phyloP scores from a whole-genome alignment of 148 eudicot genomes.

The Silene uniflora region DNA sequence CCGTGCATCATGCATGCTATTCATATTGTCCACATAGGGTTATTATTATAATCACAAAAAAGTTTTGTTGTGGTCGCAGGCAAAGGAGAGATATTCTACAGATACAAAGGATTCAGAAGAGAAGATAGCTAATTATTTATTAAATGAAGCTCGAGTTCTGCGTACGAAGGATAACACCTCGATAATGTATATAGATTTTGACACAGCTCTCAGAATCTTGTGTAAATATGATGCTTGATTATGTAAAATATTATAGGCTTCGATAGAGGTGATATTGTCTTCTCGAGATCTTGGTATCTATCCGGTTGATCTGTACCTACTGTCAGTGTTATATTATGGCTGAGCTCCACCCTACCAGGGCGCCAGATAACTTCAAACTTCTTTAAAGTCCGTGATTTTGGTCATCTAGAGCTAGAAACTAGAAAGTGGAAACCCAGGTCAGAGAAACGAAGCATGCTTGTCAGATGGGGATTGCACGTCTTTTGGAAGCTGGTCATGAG shows the following conservation, averaged over 20 bases:
- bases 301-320: constrained; percentile 12
- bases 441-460: constrained; percentile 5
- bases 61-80: constrained; percentile 35
- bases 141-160: constrained; percentile 73
- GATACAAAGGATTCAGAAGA: constrained; percentile 50
- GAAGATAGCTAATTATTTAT: constrained; percentile 60
- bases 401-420: background rate
- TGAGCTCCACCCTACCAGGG: too few relatives aligned
- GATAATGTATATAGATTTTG: constrained; percentile 78
- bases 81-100: constrained; percentile 46
- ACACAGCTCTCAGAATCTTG: constrained; percentile 37
- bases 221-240: constrained; percentile 52
- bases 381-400: constrained; percentile 2
- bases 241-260: constrained; percentile 21
- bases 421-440: background rate
- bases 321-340: constrained; percentile 6
- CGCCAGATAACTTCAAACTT: constrained; percentile 10
- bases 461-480: background rate
- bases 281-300: constrained; percentile 11
- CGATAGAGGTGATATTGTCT: constrained; percentile 4
- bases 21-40: background rate
- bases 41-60: background rate
- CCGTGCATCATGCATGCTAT: constrained; percentile 3
- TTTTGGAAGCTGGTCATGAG: constrained; percentile 3
- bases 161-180: constrained; percentile 99